Conservation (phyloP, 306 rosid species). For the Rosa chinensis region DNA sequence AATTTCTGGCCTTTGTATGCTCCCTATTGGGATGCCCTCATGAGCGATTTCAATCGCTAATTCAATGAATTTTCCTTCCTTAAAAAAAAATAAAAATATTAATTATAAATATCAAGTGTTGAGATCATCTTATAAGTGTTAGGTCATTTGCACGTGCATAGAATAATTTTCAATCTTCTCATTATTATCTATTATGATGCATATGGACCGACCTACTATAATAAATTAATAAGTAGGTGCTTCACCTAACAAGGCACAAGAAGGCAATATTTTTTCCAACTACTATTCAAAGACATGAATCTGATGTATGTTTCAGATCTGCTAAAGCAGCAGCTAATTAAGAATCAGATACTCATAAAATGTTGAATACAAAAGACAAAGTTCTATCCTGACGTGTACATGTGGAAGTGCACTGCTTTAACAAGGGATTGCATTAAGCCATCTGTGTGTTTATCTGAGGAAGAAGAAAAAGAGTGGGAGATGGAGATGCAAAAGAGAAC, state of each 20-base stretch:
- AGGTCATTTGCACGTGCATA: too few relatives aligned
- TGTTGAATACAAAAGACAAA: not conserved
- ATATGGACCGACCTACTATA: not conserved
- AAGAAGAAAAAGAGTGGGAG: not conserved
- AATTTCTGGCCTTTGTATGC: too few relatives aligned
- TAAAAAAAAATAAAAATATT: too few relatives aligned
- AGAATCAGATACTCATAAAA: not conserved
- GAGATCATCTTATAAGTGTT: too few relatives aligned
- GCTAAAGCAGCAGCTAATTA: not conserved
- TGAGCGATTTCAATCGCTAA: too few relatives aligned
- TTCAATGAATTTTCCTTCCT: too few relatives aligned
- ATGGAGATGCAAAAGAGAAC: conserved; percentile 25
- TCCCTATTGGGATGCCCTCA: too few relatives aligned
- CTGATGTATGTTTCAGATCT: too few relatives aligned
- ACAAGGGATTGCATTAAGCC: not conserved
- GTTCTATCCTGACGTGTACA: not conserved
- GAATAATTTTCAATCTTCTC: too few relatives aligned
- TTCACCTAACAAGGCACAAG: not conserved
- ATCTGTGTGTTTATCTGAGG: not conserved
- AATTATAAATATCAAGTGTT: too few relatives aligned
- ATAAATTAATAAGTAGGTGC: not conserved
- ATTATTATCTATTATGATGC: not conserved
- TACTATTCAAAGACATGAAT: not conserved
- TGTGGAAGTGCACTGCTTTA: too few relatives aligned
- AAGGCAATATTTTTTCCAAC: not conserved